Evolutionary conservation across 768 basidiomycete genomes (phyloP).

Genomic region (Mrakia frigida): DNA sequence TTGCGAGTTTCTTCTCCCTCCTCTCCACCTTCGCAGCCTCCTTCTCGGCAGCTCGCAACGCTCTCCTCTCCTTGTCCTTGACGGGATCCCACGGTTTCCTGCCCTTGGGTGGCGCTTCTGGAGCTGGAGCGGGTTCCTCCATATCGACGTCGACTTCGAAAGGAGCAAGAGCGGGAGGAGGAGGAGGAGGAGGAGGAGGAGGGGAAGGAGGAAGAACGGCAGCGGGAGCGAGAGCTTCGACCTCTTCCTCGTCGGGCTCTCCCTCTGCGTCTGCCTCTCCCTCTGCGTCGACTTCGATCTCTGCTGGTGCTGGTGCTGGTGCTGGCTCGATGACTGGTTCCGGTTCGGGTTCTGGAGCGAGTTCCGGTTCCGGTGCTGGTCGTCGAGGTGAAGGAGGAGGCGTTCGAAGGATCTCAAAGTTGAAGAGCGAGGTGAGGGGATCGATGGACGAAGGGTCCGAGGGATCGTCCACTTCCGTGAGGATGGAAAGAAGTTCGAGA

Average conservation of each 20-base stretch:
- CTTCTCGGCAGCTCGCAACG: neutral
- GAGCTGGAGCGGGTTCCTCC: neutral
- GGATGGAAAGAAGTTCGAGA: slow-evolving; percentile 35
- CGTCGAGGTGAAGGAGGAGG: slow-evolving; percentile 46
- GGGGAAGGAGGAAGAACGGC: slow-evolving; percentile 26
- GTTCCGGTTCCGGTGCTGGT: too few species aligned
- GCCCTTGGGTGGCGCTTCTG: neutral
- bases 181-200: slow-evolving; percentile 20
- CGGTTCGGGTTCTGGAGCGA: too few species aligned
- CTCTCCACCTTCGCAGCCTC: neutral
- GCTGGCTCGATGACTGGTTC: too few species aligned
- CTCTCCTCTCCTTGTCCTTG: neutral
- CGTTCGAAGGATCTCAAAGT: slow-evolving; percentile 58
- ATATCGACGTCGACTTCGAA: slow-evolving; percentile 14
- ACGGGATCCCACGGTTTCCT: neutral
- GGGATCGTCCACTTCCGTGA: neutral
- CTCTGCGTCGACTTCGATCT: too few species aligned
- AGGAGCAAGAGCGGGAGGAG: slow-evolving; percentile 17
- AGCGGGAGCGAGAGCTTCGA: slow-evolving; percentile 27
- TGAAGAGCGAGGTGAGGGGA: slow-evolving; percentile 62
- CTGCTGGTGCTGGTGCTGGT: too few species aligned
- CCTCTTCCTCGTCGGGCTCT: slow-evolving; percentile 22
- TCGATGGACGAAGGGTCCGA: slow-evolving; percentile 46
- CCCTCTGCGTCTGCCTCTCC: too few species aligned
- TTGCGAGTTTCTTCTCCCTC: neutral